These are phyloP conservation scores for Yamadazyma songkhlaensis DNA, from an alignment of 1,139 yeast genomes.

Conservation along the genomic window DNA sequence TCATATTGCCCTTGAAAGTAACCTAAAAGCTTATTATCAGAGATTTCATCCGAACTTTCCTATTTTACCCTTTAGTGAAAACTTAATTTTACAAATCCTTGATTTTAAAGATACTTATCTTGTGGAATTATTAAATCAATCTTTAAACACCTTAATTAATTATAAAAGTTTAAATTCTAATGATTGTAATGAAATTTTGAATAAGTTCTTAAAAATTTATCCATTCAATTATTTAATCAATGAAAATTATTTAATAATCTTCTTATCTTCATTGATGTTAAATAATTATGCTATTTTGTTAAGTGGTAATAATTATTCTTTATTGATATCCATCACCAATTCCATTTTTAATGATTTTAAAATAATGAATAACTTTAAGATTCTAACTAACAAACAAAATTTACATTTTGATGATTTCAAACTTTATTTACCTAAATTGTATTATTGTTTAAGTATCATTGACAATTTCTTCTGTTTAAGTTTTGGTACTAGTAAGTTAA, in stretches of 20 bases:
- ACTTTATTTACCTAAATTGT: constrained; percentile 47
- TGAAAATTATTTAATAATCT: constrained; percentile 34
- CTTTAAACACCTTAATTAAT: constrained; percentile 48
- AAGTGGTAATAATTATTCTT: constrained; percentile 56
- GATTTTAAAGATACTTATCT: constrained; percentile 24
- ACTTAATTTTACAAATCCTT: constrained; percentile 21
- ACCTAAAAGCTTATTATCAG: constrained; percentile 42
- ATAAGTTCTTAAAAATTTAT: constrained; percentile 41
- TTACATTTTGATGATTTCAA: constrained; percentile 34
- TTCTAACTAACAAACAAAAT: constrained; percentile 16
- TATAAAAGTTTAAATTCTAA: constrained; percentile 28
- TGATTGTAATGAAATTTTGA: constrained; percentile 36
- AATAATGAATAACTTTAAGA: constrained; percentile 39
- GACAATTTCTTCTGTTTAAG: constrained; percentile 56
- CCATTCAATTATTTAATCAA: constrained; percentile 32
- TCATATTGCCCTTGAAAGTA: constrained; percentile 2
- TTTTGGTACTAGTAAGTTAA: constrained; percentile 52
- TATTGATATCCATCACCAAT: constrained; percentile 52
- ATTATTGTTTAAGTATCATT: constrained; percentile 46
- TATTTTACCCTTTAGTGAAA: constrained; percentile 50
- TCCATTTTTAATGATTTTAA: constrained; percentile 60
- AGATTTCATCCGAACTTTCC: constrained; percentile 58
- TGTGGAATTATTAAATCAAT: constrained; percentile 48
- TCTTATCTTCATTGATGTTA: constrained; percentile 46
- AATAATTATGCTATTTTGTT: constrained; percentile 56